Conservation (phyloP, 345 rosid genomes). For the Clausena lansium region DNA sequence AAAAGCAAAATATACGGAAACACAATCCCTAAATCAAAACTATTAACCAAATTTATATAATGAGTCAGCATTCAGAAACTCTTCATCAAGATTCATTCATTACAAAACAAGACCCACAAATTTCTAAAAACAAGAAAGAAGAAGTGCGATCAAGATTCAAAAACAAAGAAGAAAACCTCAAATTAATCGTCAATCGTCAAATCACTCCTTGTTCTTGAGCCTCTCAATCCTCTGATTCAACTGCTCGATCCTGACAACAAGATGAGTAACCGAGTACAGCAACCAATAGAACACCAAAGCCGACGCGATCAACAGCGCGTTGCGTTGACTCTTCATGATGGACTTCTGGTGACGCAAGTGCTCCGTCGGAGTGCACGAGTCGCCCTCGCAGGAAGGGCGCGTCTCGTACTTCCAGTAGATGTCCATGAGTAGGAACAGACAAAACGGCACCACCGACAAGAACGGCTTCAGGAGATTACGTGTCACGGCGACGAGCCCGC, state of each 20-base stretch:
- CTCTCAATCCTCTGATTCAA: conserved; percentile 70
- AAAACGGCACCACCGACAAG: conserved; percentile 82
- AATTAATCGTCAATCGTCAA: background rate
- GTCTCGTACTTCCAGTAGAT: conserved; percentile 97
- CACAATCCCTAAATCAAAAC: background rate
- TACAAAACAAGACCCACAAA: background rate
- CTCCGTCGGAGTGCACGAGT: conserved; percentile 74
- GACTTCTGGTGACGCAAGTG: conserved; percentile 91
- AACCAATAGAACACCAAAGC: conserved; percentile 88
- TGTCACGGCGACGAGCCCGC: conserved; percentile 75
- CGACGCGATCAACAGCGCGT: conserved; percentile 71
- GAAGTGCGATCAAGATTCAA: background rate
- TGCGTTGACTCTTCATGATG: conserved; percentile 85
- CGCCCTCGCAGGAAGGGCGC: conserved; percentile 65
- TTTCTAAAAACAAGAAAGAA: background rate
- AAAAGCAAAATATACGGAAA: background rate
- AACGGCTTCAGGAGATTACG: conserved; percentile 88
- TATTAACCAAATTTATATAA: background rate
- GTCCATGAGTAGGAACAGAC: conserved; percentile 82
- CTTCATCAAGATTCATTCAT: background rate
- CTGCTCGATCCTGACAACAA: conserved; percentile 67
- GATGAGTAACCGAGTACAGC: conserved; percentile 66
- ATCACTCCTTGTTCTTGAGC: conserved; percentile 51
- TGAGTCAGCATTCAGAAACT: background rate
- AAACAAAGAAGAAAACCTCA: conserved; percentile 11